Percentiles rank a stretch among this genome's conserved stretches.
phyloP scores from a whole-genome alignment of 2,329 filamentous ascomycete genomes.

The Aspergillus fructus region DNA sequence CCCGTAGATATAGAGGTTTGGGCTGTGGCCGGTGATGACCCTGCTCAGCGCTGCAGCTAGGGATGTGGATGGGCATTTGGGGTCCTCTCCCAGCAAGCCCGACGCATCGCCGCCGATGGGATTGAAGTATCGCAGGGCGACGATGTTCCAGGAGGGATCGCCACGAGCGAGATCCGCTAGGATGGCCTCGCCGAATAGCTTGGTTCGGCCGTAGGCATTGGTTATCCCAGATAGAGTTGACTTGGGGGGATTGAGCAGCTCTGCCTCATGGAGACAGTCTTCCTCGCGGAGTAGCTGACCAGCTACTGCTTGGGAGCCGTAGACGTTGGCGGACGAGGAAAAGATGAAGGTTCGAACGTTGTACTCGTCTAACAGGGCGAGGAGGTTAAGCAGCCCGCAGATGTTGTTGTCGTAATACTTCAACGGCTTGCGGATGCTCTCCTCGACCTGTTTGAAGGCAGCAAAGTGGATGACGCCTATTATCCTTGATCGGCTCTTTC shows the following conservation, averaged over 20 bases:
- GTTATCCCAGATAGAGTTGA: background rate
- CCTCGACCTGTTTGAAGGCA: slow-evolving; percentile 64
- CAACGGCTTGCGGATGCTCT: slow-evolving; percentile 60
- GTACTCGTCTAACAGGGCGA: slow-evolving; percentile 56
- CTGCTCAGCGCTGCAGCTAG: background rate
- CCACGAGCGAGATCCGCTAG: background rate
- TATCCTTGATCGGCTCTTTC: slow-evolving; percentile 45
- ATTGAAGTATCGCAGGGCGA: background rate
- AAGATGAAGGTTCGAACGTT: slow-evolving; percentile 66
- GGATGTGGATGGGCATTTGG: background rate
- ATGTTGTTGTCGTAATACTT: slow-evolving; percentile 69
- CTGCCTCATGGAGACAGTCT: slow-evolving; percentile 50
- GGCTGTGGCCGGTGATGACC: background rate
- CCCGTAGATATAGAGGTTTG: background rate
- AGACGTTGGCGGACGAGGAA: slow-evolving; percentile 66
- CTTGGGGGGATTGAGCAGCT: background rate
- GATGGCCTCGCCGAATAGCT: background rate
- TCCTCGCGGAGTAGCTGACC: slow-evolving; percentile 52
- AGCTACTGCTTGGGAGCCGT: slow-evolving; percentile 51
- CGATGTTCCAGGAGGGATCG: background rate
- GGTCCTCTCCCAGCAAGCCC: background rate
- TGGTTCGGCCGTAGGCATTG: background rate
- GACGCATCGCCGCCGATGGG: background rate
- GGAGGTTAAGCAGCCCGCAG: slow-evolving; percentile 59
- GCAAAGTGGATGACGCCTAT: slow-evolving; percentile 66